These are phyloP conservation scores for Strobilomyces dryophilus DNA, from an alignment of 768 basidiomycete genomes.

Conservation along the genomic window DNA sequence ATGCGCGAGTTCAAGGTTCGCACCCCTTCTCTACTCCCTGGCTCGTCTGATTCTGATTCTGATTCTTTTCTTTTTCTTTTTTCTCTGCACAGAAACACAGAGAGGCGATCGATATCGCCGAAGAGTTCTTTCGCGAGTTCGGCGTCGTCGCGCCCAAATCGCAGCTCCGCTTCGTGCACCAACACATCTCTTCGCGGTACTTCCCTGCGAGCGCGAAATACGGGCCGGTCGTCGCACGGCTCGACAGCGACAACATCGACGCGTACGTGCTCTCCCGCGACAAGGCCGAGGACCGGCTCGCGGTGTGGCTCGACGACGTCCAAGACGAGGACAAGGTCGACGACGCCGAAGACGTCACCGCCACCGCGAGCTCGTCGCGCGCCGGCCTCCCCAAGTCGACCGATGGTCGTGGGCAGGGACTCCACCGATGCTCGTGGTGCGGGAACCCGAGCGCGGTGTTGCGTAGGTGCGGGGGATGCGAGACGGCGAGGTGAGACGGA, in stretches of 20 bases:
- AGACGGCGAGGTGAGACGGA: slow-evolving; percentile 33
- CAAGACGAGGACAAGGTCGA: slow-evolving; percentile 30
- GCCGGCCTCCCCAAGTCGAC: slow-evolving; percentile 7
- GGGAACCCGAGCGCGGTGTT: slow-evolving; percentile 55
- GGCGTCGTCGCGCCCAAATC: slow-evolving; percentile 45
- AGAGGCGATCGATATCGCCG: slow-evolving; percentile 43
- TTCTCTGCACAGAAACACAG: slow-evolving; percentile 29
- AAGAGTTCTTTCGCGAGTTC: slow-evolving; percentile 46
- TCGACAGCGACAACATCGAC: slow-evolving; percentile 28
- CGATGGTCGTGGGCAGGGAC: slow-evolving; percentile 27
- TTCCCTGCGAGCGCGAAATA: slow-evolving; percentile 44
- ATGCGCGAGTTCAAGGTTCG: slow-evolving; percentile 49
- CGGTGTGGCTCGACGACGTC: slow-evolving; percentile 48
- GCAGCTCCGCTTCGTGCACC: slow-evolving; percentile 46
- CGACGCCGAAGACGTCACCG: too few relatives aligned
- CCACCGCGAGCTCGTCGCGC: background rate
- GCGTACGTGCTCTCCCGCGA: slow-evolving; percentile 28
- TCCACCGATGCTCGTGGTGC: slow-evolving; percentile 62
- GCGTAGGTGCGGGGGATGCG: slow-evolving; percentile 46
- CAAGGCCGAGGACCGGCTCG: slow-evolving; percentile 51
- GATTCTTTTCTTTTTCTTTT: too few relatives aligned
- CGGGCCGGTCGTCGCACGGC: slow-evolving; percentile 37
- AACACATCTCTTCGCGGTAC: slow-evolving; percentile 45
- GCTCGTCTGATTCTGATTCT: too few relatives aligned
- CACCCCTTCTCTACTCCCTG: background rate